Conservation (phyloP, 306 rosid genomes). For the Sphenostylis stenocarpa region DNA sequence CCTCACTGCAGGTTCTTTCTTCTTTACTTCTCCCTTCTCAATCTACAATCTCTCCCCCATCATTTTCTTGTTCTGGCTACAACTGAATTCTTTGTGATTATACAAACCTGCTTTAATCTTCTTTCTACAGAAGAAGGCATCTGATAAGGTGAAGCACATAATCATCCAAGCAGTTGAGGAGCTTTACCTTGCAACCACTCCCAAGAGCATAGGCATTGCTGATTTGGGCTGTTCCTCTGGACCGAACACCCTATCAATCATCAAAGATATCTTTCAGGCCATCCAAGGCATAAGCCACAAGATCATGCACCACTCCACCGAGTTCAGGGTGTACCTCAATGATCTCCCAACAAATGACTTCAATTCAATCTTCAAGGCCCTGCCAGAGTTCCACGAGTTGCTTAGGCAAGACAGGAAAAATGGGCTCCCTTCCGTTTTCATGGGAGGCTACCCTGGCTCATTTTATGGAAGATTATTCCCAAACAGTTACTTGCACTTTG, state of each 20-base stretch:
- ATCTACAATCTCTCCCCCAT: neutral
- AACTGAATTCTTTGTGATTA: neutral
- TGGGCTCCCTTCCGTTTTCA: conserved; percentile 58
- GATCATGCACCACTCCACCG: conserved; percentile 47
- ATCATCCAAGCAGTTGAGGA: conserved; percentile 64
- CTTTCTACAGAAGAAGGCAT: conserved; percentile 62
- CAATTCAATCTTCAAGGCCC: conserved; percentile 82
- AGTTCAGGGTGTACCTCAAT: conserved; percentile 73
- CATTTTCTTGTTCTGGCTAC: neutral
- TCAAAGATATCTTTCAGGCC: conserved; percentile 74
- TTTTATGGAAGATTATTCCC: conserved; percentile 90
- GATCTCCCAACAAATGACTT: conserved; percentile 98
- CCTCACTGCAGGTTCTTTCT: conserved; percentile 70
- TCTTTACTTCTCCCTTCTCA: neutral
- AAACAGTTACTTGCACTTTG: conserved; percentile 73
- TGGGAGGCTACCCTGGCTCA: conserved; percentile 95
- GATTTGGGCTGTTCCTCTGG: conserved; percentile 97
- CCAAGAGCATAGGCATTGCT: conserved; percentile 79
- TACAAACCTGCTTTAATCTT: neutral
- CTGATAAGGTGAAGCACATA: conserved; percentile 81
- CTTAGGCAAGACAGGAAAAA: conserved; percentile 42
- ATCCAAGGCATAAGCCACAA: conserved; percentile 50
- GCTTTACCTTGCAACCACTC: conserved; percentile 55
- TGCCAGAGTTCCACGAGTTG: conserved; percentile 71
- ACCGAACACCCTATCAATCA: conserved; percentile 67